A percentile compares a stretch with the other conserved stretches of the same genome.
Conservation (phyloP, 192 early-diverging fungal species). For the Coemansia sp. region DNA sequence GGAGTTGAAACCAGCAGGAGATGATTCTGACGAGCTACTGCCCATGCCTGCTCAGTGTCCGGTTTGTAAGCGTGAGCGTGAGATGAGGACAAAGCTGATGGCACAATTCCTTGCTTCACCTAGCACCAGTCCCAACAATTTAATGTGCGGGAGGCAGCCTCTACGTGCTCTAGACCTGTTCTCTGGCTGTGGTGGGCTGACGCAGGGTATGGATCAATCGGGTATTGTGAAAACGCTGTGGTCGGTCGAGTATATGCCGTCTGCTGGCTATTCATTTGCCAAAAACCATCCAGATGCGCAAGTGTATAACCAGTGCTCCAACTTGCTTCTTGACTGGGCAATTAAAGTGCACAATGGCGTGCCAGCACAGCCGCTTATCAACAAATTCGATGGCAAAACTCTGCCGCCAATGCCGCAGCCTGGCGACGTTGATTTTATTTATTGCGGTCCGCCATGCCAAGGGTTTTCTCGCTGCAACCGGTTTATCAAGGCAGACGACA, state of each 20-base stretch:
- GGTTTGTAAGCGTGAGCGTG: slow-evolving; percentile 38
- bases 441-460: slow-evolving; percentile 74
- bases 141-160: slow-evolving; percentile 29
- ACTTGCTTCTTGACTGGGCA: slow-evolving; percentile 62
- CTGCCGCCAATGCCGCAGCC: slow-evolving; percentile 59
- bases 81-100: slow-evolving; percentile 11
- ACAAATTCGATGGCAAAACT: slow-evolving; percentile 40
- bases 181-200: slow-evolving; percentile 69
- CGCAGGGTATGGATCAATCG: slow-evolving; percentile 59
- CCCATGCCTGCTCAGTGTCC: slow-evolving; percentile 21
- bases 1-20: slow-evolving; percentile 18
- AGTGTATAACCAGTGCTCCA: slow-evolving; percentile 63
- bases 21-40: slow-evolving; percentile 19
- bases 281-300: slow-evolving; percentile 61
- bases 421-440: slow-evolving; percentile 67
- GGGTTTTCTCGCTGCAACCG: slow-evolving; percentile 65
- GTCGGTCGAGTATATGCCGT: slow-evolving; percentile 62
- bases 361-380: slow-evolving; percentile 23
- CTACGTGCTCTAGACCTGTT: slow-evolving; percentile 66
- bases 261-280: slow-evolving; percentile 60
- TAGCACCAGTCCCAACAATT: slow-evolving; percentile 10
- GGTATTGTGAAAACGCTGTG: slow-evolving; percentile 61
- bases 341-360: slow-evolving; percentile 54
- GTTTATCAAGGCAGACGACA: slow-evolving; percentile 60
- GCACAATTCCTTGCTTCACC: slow-evolving; percentile 18